Evolutionary conservation across 495 filamentous ascomycete genomes (phyloP), one percentile per base, ranked within the genome.

Genomic region (Choiromyces venosus): DNA sequence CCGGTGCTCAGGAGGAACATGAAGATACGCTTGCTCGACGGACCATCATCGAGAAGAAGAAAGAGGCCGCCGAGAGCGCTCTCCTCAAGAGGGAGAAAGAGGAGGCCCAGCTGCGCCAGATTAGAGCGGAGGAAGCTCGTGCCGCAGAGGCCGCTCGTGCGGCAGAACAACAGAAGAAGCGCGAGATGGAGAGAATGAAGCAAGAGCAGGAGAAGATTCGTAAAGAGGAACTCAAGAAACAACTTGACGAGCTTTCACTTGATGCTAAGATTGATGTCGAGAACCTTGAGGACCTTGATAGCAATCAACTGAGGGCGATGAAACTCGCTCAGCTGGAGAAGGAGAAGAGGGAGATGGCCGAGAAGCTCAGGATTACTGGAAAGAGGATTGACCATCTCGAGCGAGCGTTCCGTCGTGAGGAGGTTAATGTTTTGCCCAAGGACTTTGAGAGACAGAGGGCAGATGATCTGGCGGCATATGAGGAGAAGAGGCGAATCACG

Each of bases 351-450:
- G 93, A 88, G 79, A 89, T 97, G 76, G 89, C 90, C 65, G 94
- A 97, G 83, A 93, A 91, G 80, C 86, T 98, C 65, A 90, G 93
- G 74, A 87, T 94, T 75, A 97, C 94, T 67, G 91, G 91, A 82
- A 97, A 97, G 88, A 90, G 95, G 74, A 93, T 98, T 81, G 95
- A 99, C 83, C 95, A 99, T 84, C 86, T 99, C 78, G 95, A 99
- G 86, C 92, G 95, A 84, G 96, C 95, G 36, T 94, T 95, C 87
- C 88, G 96, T 78, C 91, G 92, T 77, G 96, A 98, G 83, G 95
- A 99, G 82, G 83, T 91, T 78, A 97, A 97, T 87, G 92, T 97
- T 82, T 86, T 99, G 68, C 85, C 90, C 67, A 88, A 91, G 70
- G 96, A 99, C 81, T 96, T 94, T 74, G 93, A 91, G 72, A 84